Base-by-base conservation (phyloP, 495 filamentous ascomycete genomes). In the Geopyxis carbonaria region DNA sequence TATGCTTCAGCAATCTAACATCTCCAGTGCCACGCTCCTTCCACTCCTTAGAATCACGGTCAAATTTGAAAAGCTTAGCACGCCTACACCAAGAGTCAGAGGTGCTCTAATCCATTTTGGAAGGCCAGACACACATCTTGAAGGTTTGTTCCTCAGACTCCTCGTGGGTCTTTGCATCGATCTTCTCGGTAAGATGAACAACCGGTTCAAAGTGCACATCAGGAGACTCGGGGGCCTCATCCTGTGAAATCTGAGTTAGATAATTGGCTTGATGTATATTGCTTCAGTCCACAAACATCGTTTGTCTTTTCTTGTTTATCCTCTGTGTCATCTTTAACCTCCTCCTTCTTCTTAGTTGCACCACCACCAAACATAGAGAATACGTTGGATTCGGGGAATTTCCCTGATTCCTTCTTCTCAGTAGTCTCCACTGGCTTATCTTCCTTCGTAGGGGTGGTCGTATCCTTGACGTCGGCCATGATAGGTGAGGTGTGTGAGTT, bases 1-100 rank as follows among this genome's bases (percentile, higher is more conserved):
- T 80, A 66, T 99, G 91, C 73, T 94, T 99, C 55, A 99, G 67
- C 56, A 99, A 65, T 56, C 85, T 73, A 44, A 99, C 85, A 54
- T 94, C 86, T 50, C 91, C 91, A 40, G 89, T 95, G 37, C 91
- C 91, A 57, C 91, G 79, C 71, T 99, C 91, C 72, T 95, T 99
- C 91, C 91, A 99, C 65, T 94, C 89, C 60, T 80, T 74, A 46
- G 66, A 65, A 5, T 92, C 83, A 34, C 76, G 68, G 60, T 93
- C 80, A 60, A 94, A 99, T 66, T 82, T 83, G 77, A 99, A 99
- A 39, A 99, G 76, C 73, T 99, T 99, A 57, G 91, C 91, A 46
- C 86, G 79, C 52, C 52, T 56, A 10, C n/a, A n/a, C n/a, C n/a
- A n/a, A 14, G 29, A 22, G 14, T 31, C n/a, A 15, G 15, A 37